Evolutionary conservation across 1,139 yeast genomes (phyloP), one percentile per base, ranked within the genome.

Genomic region (Cylindricascospora bacillispora): DNA sequence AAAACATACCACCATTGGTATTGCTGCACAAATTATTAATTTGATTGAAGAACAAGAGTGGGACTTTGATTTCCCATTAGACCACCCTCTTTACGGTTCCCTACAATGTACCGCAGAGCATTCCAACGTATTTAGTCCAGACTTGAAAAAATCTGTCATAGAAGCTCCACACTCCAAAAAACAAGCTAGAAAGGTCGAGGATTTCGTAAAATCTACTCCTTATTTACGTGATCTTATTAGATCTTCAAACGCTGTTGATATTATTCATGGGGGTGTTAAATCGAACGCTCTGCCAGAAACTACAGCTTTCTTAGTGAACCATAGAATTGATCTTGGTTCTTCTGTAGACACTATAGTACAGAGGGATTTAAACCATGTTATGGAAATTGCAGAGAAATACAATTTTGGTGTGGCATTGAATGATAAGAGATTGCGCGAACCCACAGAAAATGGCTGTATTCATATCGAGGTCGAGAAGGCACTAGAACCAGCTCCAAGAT

Each of bases 281-380:
- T 61, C 71, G 1, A 78, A 79, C 46, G 86, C 89, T 2, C 59
- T 80, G 34, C 93, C 93, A 1, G 92, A 80, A 46, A 63, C 60
- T 38, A 78, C 70, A 4, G 57, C 62, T 4, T 59, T 73, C 13
- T 43, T 65, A 31, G 57, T 73, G 13, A 72, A 73, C 44, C 73
- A 70, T 41, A 60, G 81, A 45, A 63, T 73, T 27, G 64, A 70
- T 12, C 50, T 67, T 13, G 73, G 66, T 37, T 65, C 67, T 22
- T 44, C 64, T 15, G 63, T 65, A n/a, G 44, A 53, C 10, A 55
- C 59, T 15, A 67, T 72, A 0, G 52, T 61, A 2, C 50, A 60
- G 4, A 60, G 65, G 33, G 53, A 66, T 24, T 35, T 63, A 6
- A 44, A 47, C 1, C 60, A 63, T 29, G 61, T 67, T 12, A 36